Conservation (phyloP, 148 eudicot species). For the Diospyros kaki region DNA sequence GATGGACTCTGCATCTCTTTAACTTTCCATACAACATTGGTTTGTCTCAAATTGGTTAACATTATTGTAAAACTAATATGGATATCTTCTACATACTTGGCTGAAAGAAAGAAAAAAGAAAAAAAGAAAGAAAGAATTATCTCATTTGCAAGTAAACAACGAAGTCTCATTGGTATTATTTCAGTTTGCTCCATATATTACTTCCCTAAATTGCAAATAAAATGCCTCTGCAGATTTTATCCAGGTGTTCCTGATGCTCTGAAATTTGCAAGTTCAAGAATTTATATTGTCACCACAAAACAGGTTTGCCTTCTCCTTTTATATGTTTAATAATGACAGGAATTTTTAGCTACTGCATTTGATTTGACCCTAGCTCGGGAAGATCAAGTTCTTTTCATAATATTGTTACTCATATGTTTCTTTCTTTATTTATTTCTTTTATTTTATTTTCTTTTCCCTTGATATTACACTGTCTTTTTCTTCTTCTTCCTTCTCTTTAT, state of each 20-base stretch:
- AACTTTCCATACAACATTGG: not conserved
- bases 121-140: not conserved
- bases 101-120: too few relatives aligned
- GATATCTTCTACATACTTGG: too few relatives aligned
- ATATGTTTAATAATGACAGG: not conserved
- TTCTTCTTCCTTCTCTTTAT: too few relatives aligned
- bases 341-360: not conserved
- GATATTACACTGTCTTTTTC: conserved; percentile 2
- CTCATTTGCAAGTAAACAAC: not conserved
- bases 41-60: not conserved
- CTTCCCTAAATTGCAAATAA: not conserved
- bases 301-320: conserved; percentile 41
- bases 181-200: not conserved
- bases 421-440: too few relatives aligned
- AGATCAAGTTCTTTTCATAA: not conserved
- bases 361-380: not conserved
- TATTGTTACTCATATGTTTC: not conserved
- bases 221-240: conserved; percentile 59
- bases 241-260: conserved; percentile 96
- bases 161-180: not conserved
- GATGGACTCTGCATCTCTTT: not conserved
- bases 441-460: conserved; percentile 2
- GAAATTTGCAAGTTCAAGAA: conserved; percentile 76
- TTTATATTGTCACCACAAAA: conserved; percentile 93
- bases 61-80: not conserved